phyloP scores from a whole-genome alignment of 768 basidiomycete species.

The Mycena kentingensis region DNA sequence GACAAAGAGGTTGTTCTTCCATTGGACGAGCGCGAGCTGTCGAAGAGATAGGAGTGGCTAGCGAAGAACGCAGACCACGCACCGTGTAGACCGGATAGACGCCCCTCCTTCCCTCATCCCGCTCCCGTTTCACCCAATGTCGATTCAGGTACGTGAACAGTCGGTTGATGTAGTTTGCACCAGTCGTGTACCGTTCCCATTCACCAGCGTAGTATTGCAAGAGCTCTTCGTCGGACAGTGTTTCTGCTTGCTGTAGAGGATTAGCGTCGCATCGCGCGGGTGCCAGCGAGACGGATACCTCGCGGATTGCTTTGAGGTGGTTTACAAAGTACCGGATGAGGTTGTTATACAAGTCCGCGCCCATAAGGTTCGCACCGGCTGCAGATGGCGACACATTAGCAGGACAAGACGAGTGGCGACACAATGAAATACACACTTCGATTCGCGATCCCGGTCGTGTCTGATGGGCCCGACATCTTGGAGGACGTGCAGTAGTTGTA shows the following conservation, averaged over 20 bases:
- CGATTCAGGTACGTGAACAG: constrained; percentile 98
- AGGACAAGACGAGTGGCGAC: too few relatives aligned
- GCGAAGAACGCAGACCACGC: constrained; percentile 12
- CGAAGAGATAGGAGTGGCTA: constrained; percentile 3
- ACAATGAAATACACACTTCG: constrained; percentile 71
- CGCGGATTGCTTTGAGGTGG: constrained; percentile 74
- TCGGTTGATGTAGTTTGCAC: constrained; percentile 96
- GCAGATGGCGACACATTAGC: constrained; percentile 31
- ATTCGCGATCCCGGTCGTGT: constrained; percentile 56
- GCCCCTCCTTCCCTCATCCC: constrained; percentile 93
- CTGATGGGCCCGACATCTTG: constrained; percentile 61
- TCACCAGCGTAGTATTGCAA: constrained; percentile 89
- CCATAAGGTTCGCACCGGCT: constrained; percentile 96
- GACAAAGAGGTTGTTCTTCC: constrained; percentile 90
- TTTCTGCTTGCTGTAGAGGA: constrained; percentile 65
- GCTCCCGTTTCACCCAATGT: constrained; percentile 98
- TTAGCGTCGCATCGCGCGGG: constrained; percentile 17
- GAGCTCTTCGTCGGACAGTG: constrained; percentile 82
- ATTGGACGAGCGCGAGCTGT: constrained; percentile 92
- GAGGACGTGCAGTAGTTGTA: constrained; percentile 98
- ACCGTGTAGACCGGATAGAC: constrained; percentile 97
- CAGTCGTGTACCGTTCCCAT: constrained; percentile 96
- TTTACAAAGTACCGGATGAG: constrained; percentile 86
- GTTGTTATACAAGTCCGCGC: constrained; percentile 95
- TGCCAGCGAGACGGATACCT: constrained; percentile 27